Conservation (phyloP, 306 rosid species). For the Pterocarpus santalinus region DNA sequence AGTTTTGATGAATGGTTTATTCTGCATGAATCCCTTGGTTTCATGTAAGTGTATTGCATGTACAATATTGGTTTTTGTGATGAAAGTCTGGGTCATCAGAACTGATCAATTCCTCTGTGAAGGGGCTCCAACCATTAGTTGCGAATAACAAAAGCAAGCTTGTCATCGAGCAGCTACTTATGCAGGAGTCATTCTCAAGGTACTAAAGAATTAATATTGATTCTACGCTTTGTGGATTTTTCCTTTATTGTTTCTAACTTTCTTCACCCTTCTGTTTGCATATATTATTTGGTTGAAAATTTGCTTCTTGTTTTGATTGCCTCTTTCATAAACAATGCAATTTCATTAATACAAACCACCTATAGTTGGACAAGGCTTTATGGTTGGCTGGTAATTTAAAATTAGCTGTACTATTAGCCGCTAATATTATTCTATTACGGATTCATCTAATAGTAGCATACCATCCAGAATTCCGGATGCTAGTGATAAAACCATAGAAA, state of each 20-base stretch:
- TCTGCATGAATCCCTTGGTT: slow-evolving; percentile 37
- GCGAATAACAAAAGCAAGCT: slow-evolving; percentile 61
- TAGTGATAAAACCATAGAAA: slow-evolving; percentile 11
- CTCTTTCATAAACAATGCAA: slow-evolving; percentile 35
- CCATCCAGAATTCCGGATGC: slow-evolving; percentile 7
- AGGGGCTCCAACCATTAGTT: slow-evolving; percentile 56
- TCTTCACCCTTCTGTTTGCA: not conserved
- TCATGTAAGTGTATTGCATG: slow-evolving; percentile 14
- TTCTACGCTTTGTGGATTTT: slow-evolving; percentile 25
- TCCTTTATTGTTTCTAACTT: slow-evolving; percentile 20
- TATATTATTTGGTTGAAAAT: slow-evolving; percentile 20
- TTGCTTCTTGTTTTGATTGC: slow-evolving; percentile 18
- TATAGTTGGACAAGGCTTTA: too few species aligned
- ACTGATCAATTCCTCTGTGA: slow-evolving; percentile 40
- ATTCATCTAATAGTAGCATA: not conserved
- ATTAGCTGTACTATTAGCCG: slow-evolving; percentile 7
- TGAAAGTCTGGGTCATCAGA: slow-evolving; percentile 58
- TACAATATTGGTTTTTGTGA: slow-evolving; percentile 40
- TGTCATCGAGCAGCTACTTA: slow-evolving; percentile 71
- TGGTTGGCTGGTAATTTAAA: slow-evolving; percentile 4
- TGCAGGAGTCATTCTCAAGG: slow-evolving; percentile 92
- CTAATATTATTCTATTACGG: not conserved
- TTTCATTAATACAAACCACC: not conserved
- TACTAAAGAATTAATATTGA: slow-evolving; percentile 42
- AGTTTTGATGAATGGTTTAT: slow-evolving; percentile 20